Conservation (phyloP, 257 asterid genomes). For the Eucommia ulmoides region DNA sequence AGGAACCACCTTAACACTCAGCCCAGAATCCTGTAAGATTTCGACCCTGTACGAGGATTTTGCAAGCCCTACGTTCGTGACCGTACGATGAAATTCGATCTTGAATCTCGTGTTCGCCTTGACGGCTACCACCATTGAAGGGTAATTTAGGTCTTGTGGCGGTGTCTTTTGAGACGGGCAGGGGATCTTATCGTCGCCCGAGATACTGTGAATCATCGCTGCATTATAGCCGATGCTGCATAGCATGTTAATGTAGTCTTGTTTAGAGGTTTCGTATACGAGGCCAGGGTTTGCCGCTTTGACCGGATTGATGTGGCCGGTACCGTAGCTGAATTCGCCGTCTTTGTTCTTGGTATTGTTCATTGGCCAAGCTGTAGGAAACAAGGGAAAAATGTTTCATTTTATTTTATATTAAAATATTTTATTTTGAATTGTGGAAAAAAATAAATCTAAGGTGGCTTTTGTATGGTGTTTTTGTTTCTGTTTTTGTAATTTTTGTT, state of each 20-base stretch:
- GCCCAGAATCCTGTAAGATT: not conserved
- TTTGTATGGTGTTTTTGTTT: no score
- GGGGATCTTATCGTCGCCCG: not conserved
- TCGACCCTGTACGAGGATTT: conserved; percentile 25
- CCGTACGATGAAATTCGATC: conserved; percentile 19
- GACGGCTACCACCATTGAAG: conserved; percentile 18
- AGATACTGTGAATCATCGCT: not conserved
- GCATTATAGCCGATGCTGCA: not conserved
- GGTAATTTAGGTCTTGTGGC: conserved; percentile 3
- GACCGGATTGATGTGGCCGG: conserved; percentile 24
- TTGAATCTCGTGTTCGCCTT: not conserved
- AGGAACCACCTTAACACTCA: conserved; percentile 16
- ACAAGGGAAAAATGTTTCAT: not conserved
- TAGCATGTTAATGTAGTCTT: not conserved
- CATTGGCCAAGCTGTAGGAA: conserved; percentile 24
- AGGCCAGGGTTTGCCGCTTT: conserved; percentile 5
- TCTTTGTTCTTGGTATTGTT: conserved; percentile 21
- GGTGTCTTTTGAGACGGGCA: not conserved
- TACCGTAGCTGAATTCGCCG: conserved; percentile 33
- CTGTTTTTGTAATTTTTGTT: no score
- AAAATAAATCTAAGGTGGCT: no score
- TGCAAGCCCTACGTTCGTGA: conserved; percentile 22
- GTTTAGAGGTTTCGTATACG: not conserved
- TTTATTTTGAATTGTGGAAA: no score
- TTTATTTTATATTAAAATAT: no score